These are phyloP conservation scores for Mallotus repandus DNA, from an alignment of 441 rosid genomes.

Conservation along the genomic window DNA sequence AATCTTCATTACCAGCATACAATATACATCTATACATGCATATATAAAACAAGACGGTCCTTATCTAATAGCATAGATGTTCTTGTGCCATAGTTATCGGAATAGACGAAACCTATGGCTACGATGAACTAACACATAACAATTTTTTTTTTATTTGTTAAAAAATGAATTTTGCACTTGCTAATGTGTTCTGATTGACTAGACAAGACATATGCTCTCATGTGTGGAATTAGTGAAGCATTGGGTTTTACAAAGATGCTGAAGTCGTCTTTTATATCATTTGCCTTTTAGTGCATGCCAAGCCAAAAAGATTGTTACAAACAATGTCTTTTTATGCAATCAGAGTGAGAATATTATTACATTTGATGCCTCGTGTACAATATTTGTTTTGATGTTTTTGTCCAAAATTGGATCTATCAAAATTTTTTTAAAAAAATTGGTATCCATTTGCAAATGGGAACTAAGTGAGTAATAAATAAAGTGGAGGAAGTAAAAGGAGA, in stretches of 20 bases:
- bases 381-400: too few species aligned
- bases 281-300: not conserved
- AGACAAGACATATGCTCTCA: not conserved
- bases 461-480: too few species aligned
- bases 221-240: not conserved
- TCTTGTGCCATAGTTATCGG: not conserved
- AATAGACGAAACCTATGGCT: not conserved
- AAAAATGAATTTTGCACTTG: not conserved
- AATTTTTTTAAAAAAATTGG: too few species aligned
- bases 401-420: too few species aligned
- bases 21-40: too few species aligned
- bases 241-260: conserved; percentile 28
- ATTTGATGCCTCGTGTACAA: conserved; percentile 15
- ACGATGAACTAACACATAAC: not conserved
- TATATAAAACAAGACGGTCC: not conserved
- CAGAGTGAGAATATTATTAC: conserved; percentile 26
- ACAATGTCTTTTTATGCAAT: conserved; percentile 21
- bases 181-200: not conserved
- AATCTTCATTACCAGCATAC: too few species aligned
- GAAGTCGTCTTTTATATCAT: conserved; percentile 25
- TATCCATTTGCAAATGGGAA: too few species aligned
- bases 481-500: too few species aligned
- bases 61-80: not conserved
- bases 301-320: not conserved
- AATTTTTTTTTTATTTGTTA: too few species aligned